phyloP scores from a whole-genome alignment of 495 filamentous ascomycete genomes.

The Aspergillus cavernicola region DNA sequence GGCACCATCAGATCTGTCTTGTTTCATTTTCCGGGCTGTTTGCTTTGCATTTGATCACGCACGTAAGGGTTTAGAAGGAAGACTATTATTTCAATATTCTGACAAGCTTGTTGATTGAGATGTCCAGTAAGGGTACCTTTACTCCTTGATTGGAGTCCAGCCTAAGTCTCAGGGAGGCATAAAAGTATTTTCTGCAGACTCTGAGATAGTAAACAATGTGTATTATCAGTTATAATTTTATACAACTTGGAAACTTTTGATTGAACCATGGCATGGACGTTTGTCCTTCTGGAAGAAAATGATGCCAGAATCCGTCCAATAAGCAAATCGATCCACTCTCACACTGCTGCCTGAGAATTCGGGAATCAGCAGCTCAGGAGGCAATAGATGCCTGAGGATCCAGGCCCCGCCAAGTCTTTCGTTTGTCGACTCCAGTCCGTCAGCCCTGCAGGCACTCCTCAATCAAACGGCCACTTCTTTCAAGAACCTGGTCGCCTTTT shows the following conservation, averaged over 20 bases:
- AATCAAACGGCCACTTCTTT: neutral
- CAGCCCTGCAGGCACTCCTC: neutral
- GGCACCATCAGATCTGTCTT: conserved; percentile 9
- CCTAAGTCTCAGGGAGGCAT: too few relatives aligned
- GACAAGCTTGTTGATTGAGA: too few relatives aligned
- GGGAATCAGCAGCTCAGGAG: conserved; percentile 9
- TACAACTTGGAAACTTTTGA: too few relatives aligned
- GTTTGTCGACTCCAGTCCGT: neutral
- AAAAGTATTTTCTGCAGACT: too few relatives aligned
- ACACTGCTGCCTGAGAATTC: neutral
- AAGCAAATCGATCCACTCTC: conserved; percentile 1
- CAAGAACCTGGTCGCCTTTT: neutral
- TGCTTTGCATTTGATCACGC: neutral
- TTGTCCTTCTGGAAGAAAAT: too few relatives aligned
- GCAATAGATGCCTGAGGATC: conserved; percentile 3
- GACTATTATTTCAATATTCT: too few relatives aligned
- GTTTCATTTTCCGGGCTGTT: neutral
- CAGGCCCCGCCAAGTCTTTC: neutral
- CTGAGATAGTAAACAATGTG: too few relatives aligned
- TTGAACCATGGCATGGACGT: too few relatives aligned
- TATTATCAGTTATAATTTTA: too few relatives aligned
- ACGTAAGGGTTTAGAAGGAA: too few relatives aligned
- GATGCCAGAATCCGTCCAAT: conserved; percentile 3
- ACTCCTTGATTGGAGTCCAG: too few relatives aligned
- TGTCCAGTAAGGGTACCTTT: too few relatives aligned